phyloP scores from a whole-genome alignment of 257 asterid genomes.

The Knoxia roxburghii region DNA sequence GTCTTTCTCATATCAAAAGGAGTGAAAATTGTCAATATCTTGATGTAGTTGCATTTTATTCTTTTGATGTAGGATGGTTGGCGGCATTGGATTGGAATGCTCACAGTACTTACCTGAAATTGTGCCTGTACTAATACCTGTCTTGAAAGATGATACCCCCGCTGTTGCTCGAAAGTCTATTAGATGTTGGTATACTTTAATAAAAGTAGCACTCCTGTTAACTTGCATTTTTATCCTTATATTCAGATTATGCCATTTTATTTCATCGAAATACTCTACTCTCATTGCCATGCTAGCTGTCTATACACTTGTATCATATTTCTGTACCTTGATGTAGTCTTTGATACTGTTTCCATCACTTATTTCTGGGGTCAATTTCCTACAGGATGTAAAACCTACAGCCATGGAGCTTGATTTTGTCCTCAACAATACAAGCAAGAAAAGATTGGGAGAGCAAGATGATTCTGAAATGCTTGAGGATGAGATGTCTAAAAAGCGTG shows the following conservation, averaged over 20 bases:
- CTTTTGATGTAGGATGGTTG: constrained; percentile 54
- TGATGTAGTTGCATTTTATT: constrained; percentile 14
- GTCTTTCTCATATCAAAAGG: no score
- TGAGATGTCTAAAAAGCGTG: constrained; percentile 68
- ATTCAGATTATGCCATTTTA: neutral
- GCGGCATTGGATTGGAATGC: constrained; percentile 73
- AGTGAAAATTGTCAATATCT: neutral
- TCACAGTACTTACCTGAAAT: constrained; percentile 73
- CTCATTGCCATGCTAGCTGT: neutral
- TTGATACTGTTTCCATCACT: constrained; percentile 9
- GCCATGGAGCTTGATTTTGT: constrained; percentile 28
- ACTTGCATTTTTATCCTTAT: constrained; percentile 11
- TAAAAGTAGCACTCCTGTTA: constrained; percentile 74
- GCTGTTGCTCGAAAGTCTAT: constrained; percentile 96
- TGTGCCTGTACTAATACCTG: constrained; percentile 60
- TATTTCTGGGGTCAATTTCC: constrained; percentile 14
- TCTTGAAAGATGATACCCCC: constrained; percentile 71
- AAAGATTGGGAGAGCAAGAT: constrained; percentile 54
- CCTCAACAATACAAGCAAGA: constrained; percentile 41
- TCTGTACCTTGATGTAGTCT: neutral
- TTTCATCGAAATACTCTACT: neutral
- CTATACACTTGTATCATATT: neutral
- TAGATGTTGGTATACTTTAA: constrained; percentile 57
- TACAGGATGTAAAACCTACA: constrained; percentile 64
- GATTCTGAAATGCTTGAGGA: constrained; percentile 40